phyloP scores from a whole-genome alignment of 169 alveolate genomes.

The Eimeria falciformis region DNA sequence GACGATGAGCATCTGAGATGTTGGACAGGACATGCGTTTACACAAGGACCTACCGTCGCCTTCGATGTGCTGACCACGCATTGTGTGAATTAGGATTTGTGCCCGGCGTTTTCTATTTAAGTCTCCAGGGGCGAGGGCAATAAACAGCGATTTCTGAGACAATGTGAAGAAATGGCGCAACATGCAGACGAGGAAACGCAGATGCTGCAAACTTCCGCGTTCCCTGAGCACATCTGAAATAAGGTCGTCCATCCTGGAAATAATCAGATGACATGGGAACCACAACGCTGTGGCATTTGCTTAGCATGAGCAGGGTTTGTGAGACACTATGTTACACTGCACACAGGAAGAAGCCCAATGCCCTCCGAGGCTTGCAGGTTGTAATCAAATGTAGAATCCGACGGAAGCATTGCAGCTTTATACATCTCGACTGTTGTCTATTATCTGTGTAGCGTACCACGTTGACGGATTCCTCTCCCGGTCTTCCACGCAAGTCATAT shows the following conservation, averaged over 20 bases:
- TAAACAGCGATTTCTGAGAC: conserved; percentile 61
- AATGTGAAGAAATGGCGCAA: conserved; percentile 60
- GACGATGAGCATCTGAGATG: no score
- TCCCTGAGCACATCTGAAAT: conserved; percentile 55
- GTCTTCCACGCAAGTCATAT: conserved; percentile 68
- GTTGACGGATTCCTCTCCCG: conserved; percentile 56
- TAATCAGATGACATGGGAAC: no score
- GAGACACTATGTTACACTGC: no score
- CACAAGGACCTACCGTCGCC: conserved; percentile 39
- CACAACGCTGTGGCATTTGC: no score
- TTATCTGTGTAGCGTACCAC: not conserved
- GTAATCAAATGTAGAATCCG: no score
- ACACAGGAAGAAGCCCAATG: no score
- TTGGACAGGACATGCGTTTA: not conserved
- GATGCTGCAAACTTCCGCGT: conserved; percentile 66
- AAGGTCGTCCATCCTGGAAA: conserved; percentile 55
- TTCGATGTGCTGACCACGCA: conserved; percentile 57
- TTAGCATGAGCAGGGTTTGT: no score
- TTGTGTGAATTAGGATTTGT: conserved; percentile 45
- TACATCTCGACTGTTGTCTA: no score
- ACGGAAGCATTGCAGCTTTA: no score
- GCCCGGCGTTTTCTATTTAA: conserved; percentile 64
- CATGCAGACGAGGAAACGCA: conserved; percentile 72
- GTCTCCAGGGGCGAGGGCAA: conserved; percentile 63
- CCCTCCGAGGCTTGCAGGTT: no score